Conservation (phyloP, 148 eudicot species). For the Camellia lanceoleosa region DNA sequence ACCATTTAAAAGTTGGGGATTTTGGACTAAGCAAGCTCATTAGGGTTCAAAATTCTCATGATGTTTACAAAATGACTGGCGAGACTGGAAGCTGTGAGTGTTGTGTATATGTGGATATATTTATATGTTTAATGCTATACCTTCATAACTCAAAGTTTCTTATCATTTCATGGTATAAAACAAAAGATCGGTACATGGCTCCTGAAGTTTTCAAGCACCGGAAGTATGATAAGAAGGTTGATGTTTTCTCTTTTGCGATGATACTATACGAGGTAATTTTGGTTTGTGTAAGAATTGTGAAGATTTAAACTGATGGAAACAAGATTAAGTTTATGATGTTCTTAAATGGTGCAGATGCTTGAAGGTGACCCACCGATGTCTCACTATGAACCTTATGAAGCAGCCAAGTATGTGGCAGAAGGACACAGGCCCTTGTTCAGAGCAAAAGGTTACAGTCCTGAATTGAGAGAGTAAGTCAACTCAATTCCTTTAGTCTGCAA, state of each 20-base stretch:
- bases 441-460: slow-evolving; percentile 57
- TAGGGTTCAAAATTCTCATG: slow-evolving; percentile 79
- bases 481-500: neutral
- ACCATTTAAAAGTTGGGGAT: slow-evolving; percentile 96
- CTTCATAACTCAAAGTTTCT: slow-evolving; percentile 10
- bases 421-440: slow-evolving; percentile 74
- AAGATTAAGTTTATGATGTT: slow-evolving; percentile 5
- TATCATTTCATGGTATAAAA: slow-evolving; percentile 19
- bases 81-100: slow-evolving; percentile 98
- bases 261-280: slow-evolving; percentile 82
- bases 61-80: slow-evolving; percentile 96
- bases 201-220: slow-evolving; percentile 97
- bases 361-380: slow-evolving; percentile 83
- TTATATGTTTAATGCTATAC: neutral
- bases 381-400: slow-evolving; percentile 71
- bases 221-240: slow-evolving; percentile 96
- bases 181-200: slow-evolving; percentile 93
- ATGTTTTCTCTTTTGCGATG: slow-evolving; percentile 96
- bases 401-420: slow-evolving; percentile 77
- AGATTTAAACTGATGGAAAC: slow-evolving; percentile 2
- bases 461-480: slow-evolving; percentile 66
- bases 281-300: neutral
- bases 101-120: neutral
- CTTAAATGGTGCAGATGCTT: slow-evolving; percentile 53
- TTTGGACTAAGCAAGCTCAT: slow-evolving; percentile 98